These are phyloP conservation scores for Mucor mucedo DNA, from an alignment of 371 early-diverging fungal genomes.

Conservation along the genomic window DNA sequence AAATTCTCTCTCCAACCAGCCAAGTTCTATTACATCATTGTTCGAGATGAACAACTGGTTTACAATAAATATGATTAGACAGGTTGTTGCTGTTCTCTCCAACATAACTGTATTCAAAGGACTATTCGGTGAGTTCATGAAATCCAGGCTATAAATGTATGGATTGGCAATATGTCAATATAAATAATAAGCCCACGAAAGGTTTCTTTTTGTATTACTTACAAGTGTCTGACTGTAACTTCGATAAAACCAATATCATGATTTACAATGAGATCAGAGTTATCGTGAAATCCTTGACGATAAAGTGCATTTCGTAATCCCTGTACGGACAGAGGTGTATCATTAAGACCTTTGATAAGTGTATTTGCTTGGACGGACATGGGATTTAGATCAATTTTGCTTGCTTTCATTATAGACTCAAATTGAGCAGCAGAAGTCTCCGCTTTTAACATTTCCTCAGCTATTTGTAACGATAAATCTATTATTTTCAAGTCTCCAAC, in stretches of 20 bases:
- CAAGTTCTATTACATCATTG: constrained; percentile 27
- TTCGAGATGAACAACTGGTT: constrained; percentile 24
- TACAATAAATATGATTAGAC: constrained; percentile 15
- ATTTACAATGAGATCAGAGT: constrained; percentile 13
- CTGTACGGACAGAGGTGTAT: constrained; percentile 9
- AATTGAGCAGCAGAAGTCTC: constrained; percentile 11
- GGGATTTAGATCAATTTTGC: constrained; percentile 9
- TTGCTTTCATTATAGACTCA: constrained; percentile 12
- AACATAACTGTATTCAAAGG: constrained; percentile 7
- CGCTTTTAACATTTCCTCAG: constrained; percentile 14
- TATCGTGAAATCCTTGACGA: constrained; percentile 7
- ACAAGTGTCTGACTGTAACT: constrained; percentile 15
- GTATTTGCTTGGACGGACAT: constrained; percentile 17
- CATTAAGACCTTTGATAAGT: constrained; percentile 15
- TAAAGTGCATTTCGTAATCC: constrained; percentile 16
- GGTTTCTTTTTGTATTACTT: constrained; percentile 19
- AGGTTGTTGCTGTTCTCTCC: constrained; percentile 21
- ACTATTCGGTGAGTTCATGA: constrained; percentile 12
- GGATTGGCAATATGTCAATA: constrained; percentile 24
- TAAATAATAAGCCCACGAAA: constrained; percentile 13
- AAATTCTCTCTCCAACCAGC: constrained; percentile 24
- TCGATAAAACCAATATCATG: constrained; percentile 21
- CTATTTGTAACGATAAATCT: constrained; percentile 15
- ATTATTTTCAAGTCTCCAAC: constrained; percentile 12
- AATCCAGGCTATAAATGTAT: constrained; percentile 20